These are phyloP conservation scores for Begonia peltatifolia DNA, from an alignment of 306 rosid species.

Conservation along the genomic window DNA sequence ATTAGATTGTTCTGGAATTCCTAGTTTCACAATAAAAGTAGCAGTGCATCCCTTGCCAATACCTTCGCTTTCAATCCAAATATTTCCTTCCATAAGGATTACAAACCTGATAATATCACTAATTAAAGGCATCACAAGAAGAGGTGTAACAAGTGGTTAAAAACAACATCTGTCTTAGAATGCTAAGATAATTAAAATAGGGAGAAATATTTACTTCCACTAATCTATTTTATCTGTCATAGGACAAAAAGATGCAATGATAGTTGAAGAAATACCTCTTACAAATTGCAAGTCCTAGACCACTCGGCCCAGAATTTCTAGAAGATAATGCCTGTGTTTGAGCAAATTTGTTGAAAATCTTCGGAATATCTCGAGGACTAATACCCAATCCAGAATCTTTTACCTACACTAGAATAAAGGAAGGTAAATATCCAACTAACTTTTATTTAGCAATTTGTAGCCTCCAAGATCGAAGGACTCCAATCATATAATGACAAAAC, in stretches of 20 bases:
- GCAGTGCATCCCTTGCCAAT: slow-evolving; percentile 78
- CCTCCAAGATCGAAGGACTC: slow-evolving; percentile 11
- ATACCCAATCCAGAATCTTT: slow-evolving; percentile 88
- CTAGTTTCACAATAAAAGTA: slow-evolving; percentile 71
- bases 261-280: slow-evolving; percentile 43
- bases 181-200: too few relatives aligned
- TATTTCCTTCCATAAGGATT: slow-evolving; percentile 90
- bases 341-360: slow-evolving; percentile 70
- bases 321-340: slow-evolving; percentile 59
- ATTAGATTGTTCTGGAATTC: slow-evolving; percentile 54
- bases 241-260: slow-evolving; percentile 1
- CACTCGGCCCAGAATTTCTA: slow-evolving; percentile 58
- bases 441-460: slow-evolving; percentile 5
- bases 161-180: too few relatives aligned
- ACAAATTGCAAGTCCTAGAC: slow-evolving; percentile 90
- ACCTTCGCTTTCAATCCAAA: slow-evolving; percentile 97
- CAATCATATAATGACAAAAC: too few relatives aligned
- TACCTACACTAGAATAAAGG: slow-evolving; percentile 27
- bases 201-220: too few relatives aligned
- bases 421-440: neutral
- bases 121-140: slow-evolving; percentile 8
- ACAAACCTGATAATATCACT: slow-evolving; percentile 63
- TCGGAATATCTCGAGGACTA: slow-evolving; percentile 78
- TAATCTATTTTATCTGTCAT: too few relatives aligned
- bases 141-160: too few relatives aligned